A percentile compares a stretch with the other conserved stretches of the same genome.
Evolutionary conservation across 2,329 filamentous ascomycete species (phyloP).

Genomic region (Fusarium fujikuroi): DNA sequence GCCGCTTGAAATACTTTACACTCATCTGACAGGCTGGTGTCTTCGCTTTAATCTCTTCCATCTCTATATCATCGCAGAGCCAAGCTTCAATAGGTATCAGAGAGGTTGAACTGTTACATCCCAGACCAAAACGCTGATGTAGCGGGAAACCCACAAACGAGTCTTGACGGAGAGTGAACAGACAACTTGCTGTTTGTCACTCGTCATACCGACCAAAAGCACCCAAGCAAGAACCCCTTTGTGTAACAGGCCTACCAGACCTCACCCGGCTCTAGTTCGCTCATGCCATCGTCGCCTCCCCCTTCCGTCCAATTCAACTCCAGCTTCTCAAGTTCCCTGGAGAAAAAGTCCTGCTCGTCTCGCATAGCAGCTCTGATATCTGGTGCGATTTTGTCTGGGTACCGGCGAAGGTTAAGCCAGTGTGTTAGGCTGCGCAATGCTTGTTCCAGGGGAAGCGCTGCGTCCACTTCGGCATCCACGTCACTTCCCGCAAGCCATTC

Average conservation of each 20-base stretch:
- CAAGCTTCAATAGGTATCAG: background rate
- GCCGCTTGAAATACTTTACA: background rate
- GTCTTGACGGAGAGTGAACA: background rate
- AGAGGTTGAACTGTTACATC: background rate
- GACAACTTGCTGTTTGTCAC: background rate
- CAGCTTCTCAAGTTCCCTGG: constrained; percentile 78
- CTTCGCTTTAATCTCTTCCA: background rate
- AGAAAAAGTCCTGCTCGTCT: constrained; percentile 83
- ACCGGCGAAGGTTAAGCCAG: constrained; percentile 89
- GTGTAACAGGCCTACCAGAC: constrained; percentile 32
- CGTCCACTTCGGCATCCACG: constrained; percentile 92
- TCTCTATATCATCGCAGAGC: background rate
- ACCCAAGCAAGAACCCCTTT: background rate
- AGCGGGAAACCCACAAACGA: background rate
- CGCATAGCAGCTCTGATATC: constrained; percentile 68
- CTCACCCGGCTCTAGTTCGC: constrained; percentile 50
- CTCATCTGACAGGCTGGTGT: too few species aligned
- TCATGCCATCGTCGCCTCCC: constrained; percentile 49
- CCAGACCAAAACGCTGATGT: background rate
- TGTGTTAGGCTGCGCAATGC: constrained; percentile 89
- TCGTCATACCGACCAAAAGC: background rate
- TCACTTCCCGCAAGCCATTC: constrained; percentile 95
- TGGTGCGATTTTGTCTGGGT: constrained; percentile 79
- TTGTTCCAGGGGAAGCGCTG: constrained; percentile 91
- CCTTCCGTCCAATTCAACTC: constrained; percentile 63